Evolutionary conservation across 495 filamentous ascomycete species (phyloP), one percentile per base, ranked within the genome.

Genomic region (Xylaria grammica): DNA sequence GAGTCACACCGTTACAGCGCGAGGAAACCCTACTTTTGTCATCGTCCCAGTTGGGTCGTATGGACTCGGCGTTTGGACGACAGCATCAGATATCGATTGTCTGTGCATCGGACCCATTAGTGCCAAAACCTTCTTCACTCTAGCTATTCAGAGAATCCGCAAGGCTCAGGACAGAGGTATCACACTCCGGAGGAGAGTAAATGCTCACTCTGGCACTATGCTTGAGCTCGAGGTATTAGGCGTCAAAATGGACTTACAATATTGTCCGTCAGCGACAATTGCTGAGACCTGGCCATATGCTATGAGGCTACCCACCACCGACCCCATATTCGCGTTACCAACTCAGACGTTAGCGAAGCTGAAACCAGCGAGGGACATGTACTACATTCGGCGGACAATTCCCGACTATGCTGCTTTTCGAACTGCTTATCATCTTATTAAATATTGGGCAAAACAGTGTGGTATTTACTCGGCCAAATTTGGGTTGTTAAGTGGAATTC

Each of bases 1-100:
- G 13, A 46, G 46, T 5, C 59, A 69, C 26, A 46, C 61, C 32
- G 32, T 2, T 17, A 51, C 51, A 26, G 61, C 45, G 22, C 73
- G 50, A 9, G 70, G 66, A 15, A 70, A 74, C 2, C 67, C 80
- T 22, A 60, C 76, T 3, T 75, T 86, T 27, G 70, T 85, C 15
- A 53, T 88, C 9, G 74, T 79, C 13, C 82, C 86, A 3, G 83
- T 87, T n/a, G 86, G 86, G 0, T 87, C 85, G 26, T 87, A 86
- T 65, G 79, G 77, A n/a, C 76, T 88, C 27, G 83, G 78, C 4
- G 81, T 87, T 27, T 87, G 84, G 78, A 81, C 82, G 19, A 45
- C 76, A 10, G 48, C 74, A 8, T 88, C 86, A 1, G 85, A 87
- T 65, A 80, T 88, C 1, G 84, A 89, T 68, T 83, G 85, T 63